phyloP scores from a whole-genome alignment of 169 alveolate genomes.

The Besnoitia besnoiti region DNA sequence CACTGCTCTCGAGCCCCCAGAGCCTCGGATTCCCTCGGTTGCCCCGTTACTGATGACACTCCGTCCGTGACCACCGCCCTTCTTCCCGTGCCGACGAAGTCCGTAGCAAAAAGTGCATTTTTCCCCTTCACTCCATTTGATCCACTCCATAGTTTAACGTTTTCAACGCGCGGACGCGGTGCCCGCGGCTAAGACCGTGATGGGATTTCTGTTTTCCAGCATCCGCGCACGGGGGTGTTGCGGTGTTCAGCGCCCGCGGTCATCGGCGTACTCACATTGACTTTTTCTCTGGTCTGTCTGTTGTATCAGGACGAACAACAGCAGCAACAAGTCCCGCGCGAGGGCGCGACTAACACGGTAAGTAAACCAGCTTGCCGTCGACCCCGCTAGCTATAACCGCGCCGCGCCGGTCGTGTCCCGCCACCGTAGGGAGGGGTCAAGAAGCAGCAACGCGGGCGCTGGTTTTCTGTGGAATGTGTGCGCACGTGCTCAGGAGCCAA shows the following conservation, averaged over 20 bases:
- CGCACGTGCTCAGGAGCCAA: constrained; percentile 58
- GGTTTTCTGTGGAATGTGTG: neutral
- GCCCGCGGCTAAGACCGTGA: too few species aligned
- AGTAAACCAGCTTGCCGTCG: neutral
- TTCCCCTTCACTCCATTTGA: too few species aligned
- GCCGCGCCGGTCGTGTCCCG: neutral
- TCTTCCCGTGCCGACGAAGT: too few species aligned
- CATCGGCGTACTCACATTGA: too few species aligned
- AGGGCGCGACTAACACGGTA: neutral
- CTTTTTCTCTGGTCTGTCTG: neutral
- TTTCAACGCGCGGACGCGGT: too few species aligned
- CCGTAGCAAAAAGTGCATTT: too few species aligned
- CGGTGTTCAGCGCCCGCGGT: too few species aligned
- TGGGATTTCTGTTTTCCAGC: too few species aligned
- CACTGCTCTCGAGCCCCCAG: neutral
- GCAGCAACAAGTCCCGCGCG: constrained; percentile 1
- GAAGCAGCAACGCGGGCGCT: too few species aligned
- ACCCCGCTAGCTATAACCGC: neutral
- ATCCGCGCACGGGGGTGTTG: too few species aligned
- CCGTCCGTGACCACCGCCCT: neutral
- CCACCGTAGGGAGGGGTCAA: neutral
- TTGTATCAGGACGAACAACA: neutral
- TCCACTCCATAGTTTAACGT: too few species aligned
- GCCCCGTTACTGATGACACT: neutral
- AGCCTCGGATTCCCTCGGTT: neutral